Evolutionary conservation across 331 rosid genomes (phyloP), one percentile per base, ranked within the genome.

Genomic region (Quercus tomentella): DNA sequence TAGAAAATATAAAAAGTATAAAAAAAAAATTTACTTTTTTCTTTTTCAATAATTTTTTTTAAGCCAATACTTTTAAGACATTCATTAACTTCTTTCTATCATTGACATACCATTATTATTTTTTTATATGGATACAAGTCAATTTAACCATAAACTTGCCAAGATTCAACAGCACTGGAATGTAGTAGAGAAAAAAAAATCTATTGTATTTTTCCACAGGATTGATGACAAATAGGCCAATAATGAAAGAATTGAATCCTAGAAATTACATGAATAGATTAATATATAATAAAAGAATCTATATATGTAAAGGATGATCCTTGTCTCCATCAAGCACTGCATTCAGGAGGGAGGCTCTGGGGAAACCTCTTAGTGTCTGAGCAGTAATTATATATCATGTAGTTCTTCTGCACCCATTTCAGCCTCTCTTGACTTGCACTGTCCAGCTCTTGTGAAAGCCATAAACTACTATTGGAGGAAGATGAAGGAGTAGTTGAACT

Each of bases 371-470:
- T 83, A 0, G 37, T 11, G 57, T 89, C 93, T 6, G 83, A 71
- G 71, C 90, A 89, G 54, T 89, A 89, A 35, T 89, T 80, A 51
- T 89, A 89, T 31, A 89, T 80, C 91, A 87, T 87, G 80, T 86
- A 88, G 45, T 87, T 87, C 61, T 45, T 80, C 76, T 84, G 89
- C 72, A 87, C 91, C 90, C 91, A 89, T 10, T 23, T 71, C 12
- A 89, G 79, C 79, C 78, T 89, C 73, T 25, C 69, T 21, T 69
- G 86, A 11, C 68, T 33, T 0, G 74, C 60, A 1, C 71, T 49
- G 26, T 89, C 90, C n/a, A 87, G 77, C 22, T 82, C 74, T 28
- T 84, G 66, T 0, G 80, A 20, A 22, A 86, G 82, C 90, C 90
- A 90, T 10, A 67, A 72, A 21, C 16, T 52, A 18, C 43, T 51